phyloP scores from a whole-genome alignment of 441 rosid species.

The Rhodomyrtus psidioides region DNA sequence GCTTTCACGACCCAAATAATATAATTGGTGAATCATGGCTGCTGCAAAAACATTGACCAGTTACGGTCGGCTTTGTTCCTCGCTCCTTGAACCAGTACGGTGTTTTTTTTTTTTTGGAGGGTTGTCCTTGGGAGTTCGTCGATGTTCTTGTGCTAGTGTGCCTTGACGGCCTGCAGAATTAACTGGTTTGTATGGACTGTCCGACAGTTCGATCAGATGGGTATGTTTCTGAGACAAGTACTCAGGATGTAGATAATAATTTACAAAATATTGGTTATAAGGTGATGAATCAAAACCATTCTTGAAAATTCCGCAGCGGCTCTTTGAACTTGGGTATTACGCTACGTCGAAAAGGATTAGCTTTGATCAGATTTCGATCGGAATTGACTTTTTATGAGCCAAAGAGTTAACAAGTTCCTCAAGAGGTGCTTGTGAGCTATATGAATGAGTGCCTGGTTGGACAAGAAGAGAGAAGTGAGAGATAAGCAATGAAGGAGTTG shows the following conservation, averaged over 20 bases:
- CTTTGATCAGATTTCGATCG: fast-evolving
- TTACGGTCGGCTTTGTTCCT: background rate
- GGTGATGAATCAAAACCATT: background rate
- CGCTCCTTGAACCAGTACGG: background rate
- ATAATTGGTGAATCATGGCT: background rate
- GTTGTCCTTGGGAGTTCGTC: background rate
- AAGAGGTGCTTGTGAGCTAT: background rate
- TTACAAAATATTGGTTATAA: background rate
- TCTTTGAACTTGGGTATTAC: background rate
- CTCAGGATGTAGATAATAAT: background rate
- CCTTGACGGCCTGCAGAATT: background rate
- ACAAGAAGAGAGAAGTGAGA: background rate
- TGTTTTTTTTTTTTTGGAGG: background rate
- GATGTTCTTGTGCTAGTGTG: background rate
- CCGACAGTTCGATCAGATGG: background rate
- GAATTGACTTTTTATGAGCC: background rate
- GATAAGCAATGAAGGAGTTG: background rate
- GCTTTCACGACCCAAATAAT: background rate
- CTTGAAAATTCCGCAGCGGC: fast-evolving
- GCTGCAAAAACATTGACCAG: background rate
- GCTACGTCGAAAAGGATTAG: background rate
- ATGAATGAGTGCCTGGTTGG: background rate
- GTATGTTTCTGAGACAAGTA: background rate
- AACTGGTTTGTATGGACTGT: background rate
- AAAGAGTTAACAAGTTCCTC: background rate